These are phyloP conservation scores for Monosporascus ibericus DNA, from an alignment of 2,329 filamentous ascomycete species.

Conservation along the genomic window DNA sequence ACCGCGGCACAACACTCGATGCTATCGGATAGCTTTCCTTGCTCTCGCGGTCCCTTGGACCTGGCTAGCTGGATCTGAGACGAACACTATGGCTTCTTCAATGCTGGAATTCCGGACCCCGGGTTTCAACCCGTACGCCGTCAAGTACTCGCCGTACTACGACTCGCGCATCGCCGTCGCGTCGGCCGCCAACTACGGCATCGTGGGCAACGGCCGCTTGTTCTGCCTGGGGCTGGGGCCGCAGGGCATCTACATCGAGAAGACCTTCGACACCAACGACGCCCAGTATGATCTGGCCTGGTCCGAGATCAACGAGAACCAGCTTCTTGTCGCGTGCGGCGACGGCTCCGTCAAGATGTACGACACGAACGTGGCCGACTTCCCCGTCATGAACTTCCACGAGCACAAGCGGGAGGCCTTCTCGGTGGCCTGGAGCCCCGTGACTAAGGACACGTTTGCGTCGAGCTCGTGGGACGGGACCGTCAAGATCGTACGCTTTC, in stretches of 20 bases:
- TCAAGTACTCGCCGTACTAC: constrained; percentile 98
- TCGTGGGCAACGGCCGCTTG: constrained; percentile 90
- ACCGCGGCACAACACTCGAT: too few species aligned
- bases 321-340: constrained; percentile 80
- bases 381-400: constrained; percentile 85
- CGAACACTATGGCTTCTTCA: constrained; percentile 31
- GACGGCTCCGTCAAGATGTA: constrained; percentile 95
- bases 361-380: constrained; percentile 71
- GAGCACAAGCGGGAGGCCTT: constrained; percentile 94
- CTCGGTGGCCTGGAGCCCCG: constrained; percentile 84
- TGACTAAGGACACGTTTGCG: constrained; percentile 84
- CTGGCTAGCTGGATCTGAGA: too few species aligned
- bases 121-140: constrained; percentile 92
- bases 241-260: constrained; percentile 76
- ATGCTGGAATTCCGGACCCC: constrained; percentile 95
- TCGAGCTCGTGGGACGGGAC: constrained; percentile 95
- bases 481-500: constrained; percentile 65
- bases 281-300: constrained; percentile 91
- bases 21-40: too few species aligned
- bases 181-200: constrained; percentile 88
- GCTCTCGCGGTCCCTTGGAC: too few species aligned
- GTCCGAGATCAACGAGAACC: constrained; percentile 95
- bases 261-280: constrained; percentile 94
- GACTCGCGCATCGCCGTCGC: constrained; percentile 90
- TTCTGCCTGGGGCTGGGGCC: constrained; percentile 79